Percentiles rank a stretch among this genome's conserved stretches.
Evolutionary conservation across 2,329 filamentous ascomycete genomes (phyloP).

Genomic region (Penicillium sp.): DNA sequence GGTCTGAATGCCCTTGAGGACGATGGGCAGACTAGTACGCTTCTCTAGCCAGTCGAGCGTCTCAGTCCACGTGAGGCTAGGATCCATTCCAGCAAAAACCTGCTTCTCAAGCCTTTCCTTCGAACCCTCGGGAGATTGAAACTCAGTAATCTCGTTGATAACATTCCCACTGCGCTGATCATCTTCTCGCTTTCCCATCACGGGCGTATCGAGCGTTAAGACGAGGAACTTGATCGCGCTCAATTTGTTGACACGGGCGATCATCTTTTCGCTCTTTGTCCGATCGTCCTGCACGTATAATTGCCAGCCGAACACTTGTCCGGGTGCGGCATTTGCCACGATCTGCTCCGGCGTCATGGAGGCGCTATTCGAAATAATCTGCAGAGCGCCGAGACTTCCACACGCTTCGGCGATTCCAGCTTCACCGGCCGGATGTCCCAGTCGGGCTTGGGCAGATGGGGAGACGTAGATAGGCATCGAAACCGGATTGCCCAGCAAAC

Average conservation of each 20-base stretch:
- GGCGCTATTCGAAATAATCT: constrained; percentile 84
- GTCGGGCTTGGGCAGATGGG: constrained; percentile 83
- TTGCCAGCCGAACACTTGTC: constrained; percentile 88
- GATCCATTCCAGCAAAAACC: constrained; percentile 68
- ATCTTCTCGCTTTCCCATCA: constrained; percentile 83
- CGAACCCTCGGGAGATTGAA: constrained; percentile 60
- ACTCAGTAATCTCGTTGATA: constrained; percentile 48
- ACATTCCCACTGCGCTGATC: constrained; percentile 63
- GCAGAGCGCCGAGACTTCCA: constrained; percentile 70
- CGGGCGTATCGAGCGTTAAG: constrained; percentile 84
- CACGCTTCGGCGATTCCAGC: constrained; percentile 78
- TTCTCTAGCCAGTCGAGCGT: constrained; percentile 77
- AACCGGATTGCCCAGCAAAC: constrained; percentile 69
- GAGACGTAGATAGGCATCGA: constrained; percentile 76
- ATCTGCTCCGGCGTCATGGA: constrained; percentile 88
- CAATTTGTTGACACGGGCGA: constrained; percentile 70
- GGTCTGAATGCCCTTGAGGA: constrained; percentile 91
- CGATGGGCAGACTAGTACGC: constrained; percentile 79
- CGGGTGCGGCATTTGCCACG: constrained; percentile 62
- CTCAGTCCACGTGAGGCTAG: constrained; percentile 75
- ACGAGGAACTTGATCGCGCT: constrained; percentile 74
- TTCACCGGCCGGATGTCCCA: constrained; percentile 82
- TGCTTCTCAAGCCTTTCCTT: constrained; percentile 50
- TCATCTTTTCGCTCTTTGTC: constrained; percentile 74
- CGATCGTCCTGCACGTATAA: constrained; percentile 87